Evolutionary conservation across 768 basidiomycete genomes (phyloP).

Genomic region (Trametes elegans): DNA sequence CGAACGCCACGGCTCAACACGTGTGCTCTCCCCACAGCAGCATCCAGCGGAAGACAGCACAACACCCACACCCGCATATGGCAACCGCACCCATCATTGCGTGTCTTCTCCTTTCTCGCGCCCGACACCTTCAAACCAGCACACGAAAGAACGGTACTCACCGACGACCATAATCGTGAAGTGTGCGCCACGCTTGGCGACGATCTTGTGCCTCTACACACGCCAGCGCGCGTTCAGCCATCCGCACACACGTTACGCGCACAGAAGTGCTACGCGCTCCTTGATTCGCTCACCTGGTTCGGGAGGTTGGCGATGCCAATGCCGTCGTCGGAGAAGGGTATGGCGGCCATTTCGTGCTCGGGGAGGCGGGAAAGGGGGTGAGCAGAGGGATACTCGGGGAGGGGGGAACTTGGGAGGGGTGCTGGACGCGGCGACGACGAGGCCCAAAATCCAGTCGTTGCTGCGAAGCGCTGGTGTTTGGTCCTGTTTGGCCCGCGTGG

Average conservation of each 20-base stretch:
- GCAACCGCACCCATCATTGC: too few species aligned
- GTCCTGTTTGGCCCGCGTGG: slow-evolving; percentile 11
- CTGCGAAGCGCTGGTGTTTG: slow-evolving; percentile 9
- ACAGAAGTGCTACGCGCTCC: background rate
- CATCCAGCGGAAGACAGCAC: slow-evolving; percentile 1
- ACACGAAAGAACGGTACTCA: slow-evolving; percentile 38
- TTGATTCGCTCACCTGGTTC: slow-evolving; percentile 89
- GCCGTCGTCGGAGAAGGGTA: slow-evolving; percentile 60
- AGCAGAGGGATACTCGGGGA: background rate
- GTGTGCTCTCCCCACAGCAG: too few species aligned
- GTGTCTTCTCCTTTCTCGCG: background rate
- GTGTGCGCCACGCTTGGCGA: slow-evolving; percentile 94
- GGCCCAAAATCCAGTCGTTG: slow-evolving; percentile 16
- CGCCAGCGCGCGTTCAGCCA: slow-evolving; percentile 11
- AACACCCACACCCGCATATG: too few species aligned
- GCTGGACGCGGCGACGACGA: slow-evolving; percentile 5
- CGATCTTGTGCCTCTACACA: slow-evolving; percentile 94
- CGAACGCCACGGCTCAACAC: too few species aligned
- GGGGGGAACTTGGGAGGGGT: background rate
- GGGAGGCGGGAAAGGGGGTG: background rate
- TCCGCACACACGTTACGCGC: background rate
- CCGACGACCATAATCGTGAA: slow-evolving; percentile 99
- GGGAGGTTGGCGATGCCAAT: slow-evolving; percentile 97
- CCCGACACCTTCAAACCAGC: background rate
- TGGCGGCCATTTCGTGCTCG: slow-evolving; percentile 15